These are phyloP conservation scores for Dictyostelium citrinum DNA, from an alignment of 78 protist genomes.

Conservation along the genomic window DNA sequence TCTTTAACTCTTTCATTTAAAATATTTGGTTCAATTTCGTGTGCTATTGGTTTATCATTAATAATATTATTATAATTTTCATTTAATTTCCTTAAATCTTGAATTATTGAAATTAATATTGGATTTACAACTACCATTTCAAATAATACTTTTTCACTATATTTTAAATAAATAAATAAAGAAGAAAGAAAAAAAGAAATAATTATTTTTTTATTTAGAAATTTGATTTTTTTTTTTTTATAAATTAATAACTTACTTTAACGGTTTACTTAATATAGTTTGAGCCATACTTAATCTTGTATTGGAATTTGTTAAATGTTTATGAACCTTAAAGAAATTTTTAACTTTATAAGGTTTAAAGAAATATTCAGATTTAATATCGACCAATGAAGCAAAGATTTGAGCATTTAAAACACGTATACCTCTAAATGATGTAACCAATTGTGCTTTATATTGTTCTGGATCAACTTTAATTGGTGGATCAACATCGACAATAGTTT, in stretches of 20 bases:
- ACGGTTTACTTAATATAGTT: neutral
- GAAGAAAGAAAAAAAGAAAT: no score
- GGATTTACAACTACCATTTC: neutral
- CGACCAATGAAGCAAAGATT: neutral
- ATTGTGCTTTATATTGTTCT: neutral
- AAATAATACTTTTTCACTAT: neutral
- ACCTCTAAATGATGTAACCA: conserved; percentile 1
- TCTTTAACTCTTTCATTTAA: neutral
- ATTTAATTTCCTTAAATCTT: conserved; percentile 5
- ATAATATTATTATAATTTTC: neutral
- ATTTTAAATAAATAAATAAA: neutral
- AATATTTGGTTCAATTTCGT: neutral
- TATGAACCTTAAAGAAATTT: neutral
- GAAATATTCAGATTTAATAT: neutral
- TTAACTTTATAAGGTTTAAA: neutral
- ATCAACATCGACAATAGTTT: neutral
- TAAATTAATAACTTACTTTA: neutral
- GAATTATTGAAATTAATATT: neutral
- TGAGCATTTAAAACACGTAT: conserved; percentile 21
- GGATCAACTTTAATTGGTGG: neutral
- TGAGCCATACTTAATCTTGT: conserved; percentile 15
- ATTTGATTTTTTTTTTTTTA: neutral
- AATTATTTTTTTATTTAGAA: no score
- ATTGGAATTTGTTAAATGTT: neutral
- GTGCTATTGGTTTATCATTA: neutral